phyloP scores from a whole-genome alignment of 2,329 filamentous ascomycete species.

The Alternaria gaisen region DNA sequence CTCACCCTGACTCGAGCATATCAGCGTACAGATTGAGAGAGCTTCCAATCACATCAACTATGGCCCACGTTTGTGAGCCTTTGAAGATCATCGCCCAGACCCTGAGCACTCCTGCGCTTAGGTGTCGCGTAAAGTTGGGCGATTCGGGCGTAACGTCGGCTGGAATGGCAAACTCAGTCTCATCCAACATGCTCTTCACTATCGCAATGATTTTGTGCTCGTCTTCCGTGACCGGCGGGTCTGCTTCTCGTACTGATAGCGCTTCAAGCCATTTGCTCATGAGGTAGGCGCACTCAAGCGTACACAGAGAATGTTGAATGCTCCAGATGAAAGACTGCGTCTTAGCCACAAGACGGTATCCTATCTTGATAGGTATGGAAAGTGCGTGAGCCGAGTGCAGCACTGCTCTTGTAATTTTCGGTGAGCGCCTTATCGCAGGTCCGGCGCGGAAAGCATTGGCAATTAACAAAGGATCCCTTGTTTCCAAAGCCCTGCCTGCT shows the following conservation, averaged over 20 bases:
- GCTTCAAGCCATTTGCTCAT: conserved; percentile 54
- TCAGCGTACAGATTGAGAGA: conserved; percentile 54
- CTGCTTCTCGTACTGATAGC: conserved; percentile 40
- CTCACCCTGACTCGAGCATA: conserved; percentile 51
- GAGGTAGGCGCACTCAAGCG: conserved; percentile 52
- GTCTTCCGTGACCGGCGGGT: conserved; percentile 50
- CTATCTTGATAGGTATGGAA: conserved; percentile 69
- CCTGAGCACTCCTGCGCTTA: conserved; percentile 53
- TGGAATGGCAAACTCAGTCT: conserved; percentile 48
- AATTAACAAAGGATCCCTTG: conserved; percentile 69
- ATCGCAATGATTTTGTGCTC: conserved; percentile 50
- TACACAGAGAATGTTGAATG: conserved; percentile 53
- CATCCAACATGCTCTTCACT: conserved; percentile 55
- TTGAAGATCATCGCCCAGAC: conserved; percentile 56
- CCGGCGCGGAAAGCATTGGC: conserved; percentile 68
- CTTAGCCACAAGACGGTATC: conserved; percentile 51
- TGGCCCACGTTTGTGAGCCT: conserved; percentile 55
- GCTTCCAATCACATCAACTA: conserved; percentile 54
- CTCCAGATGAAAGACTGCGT: conserved; percentile 53
- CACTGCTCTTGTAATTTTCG: conserved; percentile 69
- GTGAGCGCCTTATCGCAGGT: conserved; percentile 66
- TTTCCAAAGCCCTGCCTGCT: conserved; percentile 70
- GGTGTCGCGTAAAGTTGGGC: conserved; percentile 44
- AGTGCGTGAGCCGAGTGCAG: conserved; percentile 74
- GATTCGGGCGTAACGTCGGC: conserved; percentile 42